Evolutionary conservation across 164 flowering plant genomes (phyloP).

Genomic region (Liquidambar formosana): DNA sequence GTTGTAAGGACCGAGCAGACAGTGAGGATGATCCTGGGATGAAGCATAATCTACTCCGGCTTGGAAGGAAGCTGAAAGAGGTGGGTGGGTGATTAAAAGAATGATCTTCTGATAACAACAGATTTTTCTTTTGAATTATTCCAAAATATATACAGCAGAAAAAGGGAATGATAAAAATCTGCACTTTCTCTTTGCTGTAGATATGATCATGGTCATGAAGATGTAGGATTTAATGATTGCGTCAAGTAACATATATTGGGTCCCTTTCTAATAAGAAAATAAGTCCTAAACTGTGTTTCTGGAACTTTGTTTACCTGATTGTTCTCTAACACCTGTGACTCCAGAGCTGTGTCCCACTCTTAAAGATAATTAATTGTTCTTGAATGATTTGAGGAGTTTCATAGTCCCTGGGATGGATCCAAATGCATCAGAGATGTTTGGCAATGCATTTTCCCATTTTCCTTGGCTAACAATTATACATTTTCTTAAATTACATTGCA

Average conservation of each 20-base stretch:
- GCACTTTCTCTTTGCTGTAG: not conserved
- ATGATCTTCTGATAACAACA: not conserved
- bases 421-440: not conserved
- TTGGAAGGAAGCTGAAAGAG: constrained; percentile 83
- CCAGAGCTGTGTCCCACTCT: not conserved
- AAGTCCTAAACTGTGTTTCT: not conserved
- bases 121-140: no score
- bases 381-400: not conserved
- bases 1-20: constrained; percentile 78
- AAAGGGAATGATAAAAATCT: not conserved
- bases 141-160: not conserved
- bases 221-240: not conserved
- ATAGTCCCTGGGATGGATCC: not conserved
- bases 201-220: no score
- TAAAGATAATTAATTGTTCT: not conserved
- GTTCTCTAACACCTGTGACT: no score
- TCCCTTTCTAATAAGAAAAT: not conserved
- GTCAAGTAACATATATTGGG: not conserved
- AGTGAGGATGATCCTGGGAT: constrained; percentile 66
- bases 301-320: not conserved
- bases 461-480: not conserved
- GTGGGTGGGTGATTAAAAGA: constrained; percentile 27
- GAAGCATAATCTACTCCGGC: constrained; percentile 70
- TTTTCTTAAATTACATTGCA: not conserved
- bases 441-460: not conserved